Base-by-base conservation (phyloP, 2,329 filamentous ascomycete genomes). In the Ceratocystis eucalypticola region DNA sequence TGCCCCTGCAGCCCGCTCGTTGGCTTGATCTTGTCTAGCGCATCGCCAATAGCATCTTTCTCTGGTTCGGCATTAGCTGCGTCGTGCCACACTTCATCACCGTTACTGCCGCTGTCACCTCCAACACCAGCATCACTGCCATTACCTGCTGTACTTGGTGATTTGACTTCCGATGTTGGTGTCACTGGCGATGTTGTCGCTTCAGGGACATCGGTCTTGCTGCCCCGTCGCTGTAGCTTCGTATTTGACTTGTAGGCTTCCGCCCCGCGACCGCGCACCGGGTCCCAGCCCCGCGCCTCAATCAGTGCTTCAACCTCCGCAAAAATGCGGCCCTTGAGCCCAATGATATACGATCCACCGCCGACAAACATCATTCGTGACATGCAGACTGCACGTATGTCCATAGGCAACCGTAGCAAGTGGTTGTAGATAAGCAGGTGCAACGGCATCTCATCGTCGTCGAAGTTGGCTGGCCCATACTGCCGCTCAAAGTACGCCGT, bases 341-440 rank as follows among this genome's bases (percentile, higher is more conserved):
- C 94, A 0, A 92, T 82, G 7, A 96, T 85, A 30, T 82, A 82
- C 5, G 91, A 85, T 61, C 88, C 88, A 1, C 91, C 91, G 41
- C 94, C 94, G 0, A 87, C 88, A 72, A 99, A 88, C 17, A 96
- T 79, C 59, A 97, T 88, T 48, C 93, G 88, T 1, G 91, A 86
- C 85, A 96, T 94, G 74, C 93, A 96, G 3, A 87, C 77, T 0
- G 88, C 87, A 28, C 94, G 85, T 3, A 92, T 85, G 74, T 99
- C 94, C 3, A 93, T 77, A 0, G 91, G 89, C 0, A 96, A 79
- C 6, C 84, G 80, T 1, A 95, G 79, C 1, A 99, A 81, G 46
- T 86, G 82, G 65, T 84, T 82, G 75, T 96, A 95, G 2, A 95
- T 79, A 7, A 97, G 80, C 12, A 86, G 73, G 64, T 89, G 89